Conservation (phyloP, 306 rosid genomes). For the Lotus japonicus region DNA sequence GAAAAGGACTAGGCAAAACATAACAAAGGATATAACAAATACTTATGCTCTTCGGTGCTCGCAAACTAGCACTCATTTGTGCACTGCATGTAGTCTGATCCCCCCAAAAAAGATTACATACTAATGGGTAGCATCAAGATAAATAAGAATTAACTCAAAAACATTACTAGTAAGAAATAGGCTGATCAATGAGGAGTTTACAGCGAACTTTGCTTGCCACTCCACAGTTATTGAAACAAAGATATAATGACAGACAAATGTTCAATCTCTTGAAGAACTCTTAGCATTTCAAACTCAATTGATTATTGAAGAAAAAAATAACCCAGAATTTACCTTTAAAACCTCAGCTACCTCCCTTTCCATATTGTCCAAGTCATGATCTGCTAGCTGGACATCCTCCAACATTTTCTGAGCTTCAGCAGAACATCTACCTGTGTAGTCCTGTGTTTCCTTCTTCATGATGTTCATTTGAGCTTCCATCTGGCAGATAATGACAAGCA, state of each 20-base stretch:
- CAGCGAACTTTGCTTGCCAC: neutral
- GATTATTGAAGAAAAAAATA: neutral
- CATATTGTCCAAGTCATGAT: constrained; percentile 43
- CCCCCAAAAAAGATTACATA: no score
- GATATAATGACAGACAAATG: neutral
- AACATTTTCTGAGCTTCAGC: constrained; percentile 50
- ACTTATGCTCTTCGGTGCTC: neutral
- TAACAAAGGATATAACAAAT: neutral
- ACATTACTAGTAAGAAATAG: neutral
- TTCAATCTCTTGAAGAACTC: neutral
- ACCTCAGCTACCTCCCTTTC: constrained; percentile 67
- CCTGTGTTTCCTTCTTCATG: constrained; percentile 53
- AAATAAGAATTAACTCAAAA: no score
- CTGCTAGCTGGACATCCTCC: constrained; percentile 53
- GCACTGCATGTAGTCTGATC: neutral
- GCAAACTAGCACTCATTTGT: neutral
- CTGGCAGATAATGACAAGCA: constrained; percentile 33
- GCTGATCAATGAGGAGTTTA: neutral
- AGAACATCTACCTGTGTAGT: constrained; percentile 36
- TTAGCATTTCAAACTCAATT: neutral
- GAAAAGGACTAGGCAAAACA: neutral
- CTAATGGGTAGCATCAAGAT: no score
- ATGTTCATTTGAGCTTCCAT: constrained; percentile 46
- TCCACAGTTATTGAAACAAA: neutral
- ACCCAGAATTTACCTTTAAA: constrained; percentile 46